These are phyloP conservation scores for Neonectria ditissima DNA, from an alignment of 2,329 filamentous ascomycete genomes.

Conservation along the genomic window DNA sequence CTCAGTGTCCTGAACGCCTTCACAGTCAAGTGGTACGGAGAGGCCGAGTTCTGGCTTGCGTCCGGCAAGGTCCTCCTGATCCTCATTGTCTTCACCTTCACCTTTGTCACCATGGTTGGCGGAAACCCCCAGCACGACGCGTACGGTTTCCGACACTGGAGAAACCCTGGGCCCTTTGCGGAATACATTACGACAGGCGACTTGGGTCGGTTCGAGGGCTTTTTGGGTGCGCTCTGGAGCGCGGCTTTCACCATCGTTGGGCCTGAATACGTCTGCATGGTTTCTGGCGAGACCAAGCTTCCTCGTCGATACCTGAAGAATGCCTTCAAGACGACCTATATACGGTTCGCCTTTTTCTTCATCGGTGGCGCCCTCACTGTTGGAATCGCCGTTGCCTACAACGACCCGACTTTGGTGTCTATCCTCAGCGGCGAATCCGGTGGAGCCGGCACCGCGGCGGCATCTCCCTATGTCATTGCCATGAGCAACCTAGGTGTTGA, in stretches of 20 bases:
- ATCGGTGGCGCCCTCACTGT: slow-evolving; percentile 52
- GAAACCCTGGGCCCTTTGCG: slow-evolving; percentile 25
- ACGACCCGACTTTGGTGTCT: slow-evolving; percentile 67
- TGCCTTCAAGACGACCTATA: slow-evolving; percentile 31
- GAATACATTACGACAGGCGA: slow-evolving; percentile 27
- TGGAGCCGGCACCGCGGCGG: slow-evolving; percentile 59
- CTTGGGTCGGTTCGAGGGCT: slow-evolving; percentile 28
- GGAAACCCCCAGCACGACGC: slow-evolving; percentile 30
- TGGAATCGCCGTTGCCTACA: slow-evolving; percentile 73
- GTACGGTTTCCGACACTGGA: slow-evolving; percentile 33
- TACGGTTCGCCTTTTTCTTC: slow-evolving; percentile 31
- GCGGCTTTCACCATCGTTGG: slow-evolving; percentile 68
- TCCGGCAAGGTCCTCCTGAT: slow-evolving; percentile 32
- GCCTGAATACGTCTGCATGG: slow-evolving; percentile 68
- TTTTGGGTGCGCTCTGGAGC: slow-evolving; percentile 28
- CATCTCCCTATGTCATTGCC: slow-evolving; percentile 71
- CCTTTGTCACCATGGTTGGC: slow-evolving; percentile 30
- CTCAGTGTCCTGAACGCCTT: slow-evolving; percentile 27
- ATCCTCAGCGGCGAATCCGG: slow-evolving; percentile 50
- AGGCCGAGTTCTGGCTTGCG: slow-evolving; percentile 29
- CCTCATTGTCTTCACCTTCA: slow-evolving; percentile 32
- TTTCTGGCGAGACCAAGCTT: slow-evolving; percentile 29
- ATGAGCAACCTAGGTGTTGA: slow-evolving; percentile 65
- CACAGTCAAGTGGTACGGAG: slow-evolving; percentile 31
- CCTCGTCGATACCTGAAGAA: slow-evolving; percentile 31